A percentile compares a stretch with the other conserved stretches of the same genome.
These are phyloP conservation scores for Globisporangium alternatum DNA, from an alignment of 352 stramenopile species.

Conservation along the genomic window DNA sequence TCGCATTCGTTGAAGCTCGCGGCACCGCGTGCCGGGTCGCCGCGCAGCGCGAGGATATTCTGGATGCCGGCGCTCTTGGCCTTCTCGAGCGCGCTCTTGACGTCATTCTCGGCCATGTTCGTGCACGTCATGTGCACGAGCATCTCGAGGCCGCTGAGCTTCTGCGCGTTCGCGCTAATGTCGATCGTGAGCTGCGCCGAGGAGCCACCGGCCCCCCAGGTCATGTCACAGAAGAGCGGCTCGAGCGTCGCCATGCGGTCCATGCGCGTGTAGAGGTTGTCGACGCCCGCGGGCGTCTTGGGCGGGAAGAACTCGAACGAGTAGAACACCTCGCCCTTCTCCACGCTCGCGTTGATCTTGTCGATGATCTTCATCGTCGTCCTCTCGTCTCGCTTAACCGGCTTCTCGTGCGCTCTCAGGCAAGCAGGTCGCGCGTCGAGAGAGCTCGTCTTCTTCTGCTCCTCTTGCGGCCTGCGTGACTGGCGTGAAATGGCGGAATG, in stretches of 20 bases:
- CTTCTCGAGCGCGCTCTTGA: conserved; percentile 91
- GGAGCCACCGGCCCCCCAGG: conserved; percentile 97
- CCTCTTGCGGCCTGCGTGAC: neutral
- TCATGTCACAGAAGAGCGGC: conserved; percentile 98
- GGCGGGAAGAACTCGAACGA: conserved; percentile 99
- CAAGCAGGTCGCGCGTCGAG: no score
- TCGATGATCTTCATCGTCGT: conserved; percentile 83
- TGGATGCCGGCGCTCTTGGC: conserved; percentile 93
- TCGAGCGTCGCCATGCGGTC: conserved; percentile 93
- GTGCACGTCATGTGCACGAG: conserved; percentile 98
- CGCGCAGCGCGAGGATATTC: conserved; percentile 98
- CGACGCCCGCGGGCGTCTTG: conserved; percentile 93
- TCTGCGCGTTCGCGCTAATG: conserved; percentile 90
- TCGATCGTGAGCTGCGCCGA: conserved; percentile 96
- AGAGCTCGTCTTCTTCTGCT: neutral
- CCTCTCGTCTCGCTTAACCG: neutral
- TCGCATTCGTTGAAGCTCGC: conserved; percentile 89
- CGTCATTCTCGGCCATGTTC: conserved; percentile 95
- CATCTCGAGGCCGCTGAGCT: conserved; percentile 90
- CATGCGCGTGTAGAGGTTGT: conserved; percentile 98
- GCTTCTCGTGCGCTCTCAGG: no score
- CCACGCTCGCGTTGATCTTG: conserved; percentile 83
- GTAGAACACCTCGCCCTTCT: conserved; percentile 88
- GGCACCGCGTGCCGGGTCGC: conserved; percentile 93
- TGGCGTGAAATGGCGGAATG: conserved; percentile 13